A percentile compares a stretch with the other conserved stretches of the same genome.
Evolutionary conservation across 2,329 filamentous ascomycete genomes (phyloP).

Genomic region (Ophiosphaerella narmari): DNA sequence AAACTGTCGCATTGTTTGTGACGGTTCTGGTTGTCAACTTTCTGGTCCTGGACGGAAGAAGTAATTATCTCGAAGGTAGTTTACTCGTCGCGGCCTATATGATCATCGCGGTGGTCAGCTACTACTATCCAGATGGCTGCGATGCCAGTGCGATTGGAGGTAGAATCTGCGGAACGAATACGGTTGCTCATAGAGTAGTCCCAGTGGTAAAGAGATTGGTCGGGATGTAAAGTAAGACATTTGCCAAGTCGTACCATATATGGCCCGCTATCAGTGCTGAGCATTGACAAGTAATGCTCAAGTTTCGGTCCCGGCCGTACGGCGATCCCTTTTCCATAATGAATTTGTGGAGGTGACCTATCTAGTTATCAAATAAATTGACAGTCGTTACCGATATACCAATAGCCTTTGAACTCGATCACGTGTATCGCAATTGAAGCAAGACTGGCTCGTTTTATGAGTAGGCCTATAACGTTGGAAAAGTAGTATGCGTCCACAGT

Average conservation of each 20-base stretch:
- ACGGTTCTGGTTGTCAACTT: slow-evolving; percentile 86
- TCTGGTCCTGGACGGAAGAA: slow-evolving; percentile 79
- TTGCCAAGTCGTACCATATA: neutral
- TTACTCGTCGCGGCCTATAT: slow-evolving; percentile 77
- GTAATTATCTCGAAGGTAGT: slow-evolving; percentile 80
- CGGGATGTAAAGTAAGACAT: slow-evolving; percentile 10
- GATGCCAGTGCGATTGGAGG: slow-evolving; percentile 53
- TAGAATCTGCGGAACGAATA: slow-evolving; percentile 26
- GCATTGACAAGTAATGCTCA: too few species aligned
- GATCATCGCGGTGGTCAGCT: slow-evolving; percentile 69
- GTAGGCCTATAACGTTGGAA: too few species aligned
- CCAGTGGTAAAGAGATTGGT: slow-evolving; percentile 26
- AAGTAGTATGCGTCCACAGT: too few species aligned
- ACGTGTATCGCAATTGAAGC: too few species aligned
- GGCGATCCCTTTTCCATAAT: too few species aligned
- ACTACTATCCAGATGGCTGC: slow-evolving; percentile 54
- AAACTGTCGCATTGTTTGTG: slow-evolving; percentile 76
- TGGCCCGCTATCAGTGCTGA: too few species aligned
- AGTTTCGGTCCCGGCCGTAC: too few species aligned
- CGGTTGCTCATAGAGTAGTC: slow-evolving; percentile 11
- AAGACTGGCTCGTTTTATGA: too few species aligned
- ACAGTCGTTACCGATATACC: too few species aligned
- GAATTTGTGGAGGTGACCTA: too few species aligned
- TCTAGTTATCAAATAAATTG: too few species aligned
- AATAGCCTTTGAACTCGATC: too few species aligned